These are phyloP conservation scores for Tylopilus sp. DNA, from an alignment of 768 basidiomycete species.

Conservation along the genomic window DNA sequence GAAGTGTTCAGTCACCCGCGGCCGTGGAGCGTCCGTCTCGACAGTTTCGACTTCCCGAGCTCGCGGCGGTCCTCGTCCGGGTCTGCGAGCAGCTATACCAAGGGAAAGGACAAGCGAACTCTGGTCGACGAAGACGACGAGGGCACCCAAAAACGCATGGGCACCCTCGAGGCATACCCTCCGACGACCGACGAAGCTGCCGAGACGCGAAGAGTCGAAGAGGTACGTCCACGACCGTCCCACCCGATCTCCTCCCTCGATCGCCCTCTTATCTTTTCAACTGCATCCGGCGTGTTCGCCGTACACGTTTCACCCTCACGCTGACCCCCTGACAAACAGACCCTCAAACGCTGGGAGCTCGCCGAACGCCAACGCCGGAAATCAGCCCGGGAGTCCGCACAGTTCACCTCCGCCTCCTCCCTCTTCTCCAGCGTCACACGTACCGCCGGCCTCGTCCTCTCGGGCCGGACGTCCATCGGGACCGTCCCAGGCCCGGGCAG, in stretches of 20 bases:
- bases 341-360: slow-evolving; percentile 72
- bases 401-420: slow-evolving; percentile 33
- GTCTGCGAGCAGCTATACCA: slow-evolving; percentile 5
- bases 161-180: slow-evolving; percentile 46
- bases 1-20: slow-evolving; percentile 42
- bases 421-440: slow-evolving; percentile 57
- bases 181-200: slow-evolving; percentile 63
- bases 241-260: too few relatives aligned
- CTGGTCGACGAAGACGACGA: slow-evolving; percentile 24
- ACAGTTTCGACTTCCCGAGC: slow-evolving; percentile 16
- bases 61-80: slow-evolving; percentile 20
- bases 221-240: slow-evolving; percentile 46
- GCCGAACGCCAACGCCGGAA: slow-evolving; percentile 75
- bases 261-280: background rate
- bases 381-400: slow-evolving; percentile 57
- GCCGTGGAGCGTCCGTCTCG: slow-evolving; percentile 32
- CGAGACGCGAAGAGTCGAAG: slow-evolving; percentile 67
- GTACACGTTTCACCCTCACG: slow-evolving; percentile 1
- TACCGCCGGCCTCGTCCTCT: slow-evolving; percentile 58
- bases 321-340: slow-evolving; percentile 40
- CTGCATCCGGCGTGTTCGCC: background rate
- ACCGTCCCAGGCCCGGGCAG: slow-evolving; percentile 26
- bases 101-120: slow-evolving; percentile 34
- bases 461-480: slow-evolving; percentile 36
- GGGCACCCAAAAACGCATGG: slow-evolving; percentile 17